Conservation (phyloP, 805 yeast species). For the Sungouiella thailandica region DNA sequence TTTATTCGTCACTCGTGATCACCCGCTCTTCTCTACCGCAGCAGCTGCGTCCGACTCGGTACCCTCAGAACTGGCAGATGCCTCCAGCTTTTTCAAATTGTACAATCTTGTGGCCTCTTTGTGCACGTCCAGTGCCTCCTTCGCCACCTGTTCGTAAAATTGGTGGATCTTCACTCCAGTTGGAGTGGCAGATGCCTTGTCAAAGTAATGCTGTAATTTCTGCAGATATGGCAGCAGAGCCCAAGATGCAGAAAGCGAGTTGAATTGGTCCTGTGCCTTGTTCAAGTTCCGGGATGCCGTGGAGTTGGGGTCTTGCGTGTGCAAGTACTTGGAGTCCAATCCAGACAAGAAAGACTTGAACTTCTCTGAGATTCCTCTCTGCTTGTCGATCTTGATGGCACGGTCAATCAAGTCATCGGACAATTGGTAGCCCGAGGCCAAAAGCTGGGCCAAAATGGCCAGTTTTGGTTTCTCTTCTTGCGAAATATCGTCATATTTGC, state of each 20-base stretch:
- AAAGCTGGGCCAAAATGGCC: conserved; percentile 69
- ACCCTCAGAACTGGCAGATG: too few species aligned
- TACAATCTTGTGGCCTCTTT: conserved; percentile 70
- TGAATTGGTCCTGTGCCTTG: conserved; percentile 21
- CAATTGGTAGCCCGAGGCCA: conserved; percentile 67
- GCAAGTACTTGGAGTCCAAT: conserved; percentile 56
- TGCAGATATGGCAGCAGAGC: conserved; percentile 27
- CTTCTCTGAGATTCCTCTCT: conserved; percentile 53
- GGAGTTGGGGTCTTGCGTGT: conserved; percentile 50
- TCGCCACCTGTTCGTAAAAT: conserved; percentile 52
- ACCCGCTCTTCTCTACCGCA: too few species aligned
- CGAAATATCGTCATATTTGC: conserved; percentile 43
- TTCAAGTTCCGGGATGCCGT: conserved; percentile 27
- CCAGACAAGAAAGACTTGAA: conserved; percentile 52
- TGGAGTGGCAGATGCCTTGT: conserved; percentile 40
- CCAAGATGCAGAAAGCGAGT: conserved; percentile 35
- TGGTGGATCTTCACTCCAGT: conserved; percentile 57
- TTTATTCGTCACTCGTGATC: too few species aligned
- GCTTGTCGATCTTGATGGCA: conserved; percentile 60
- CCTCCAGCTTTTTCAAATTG: conserved; percentile 44
- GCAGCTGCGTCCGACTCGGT: too few species aligned
- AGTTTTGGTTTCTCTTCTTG: conserved; percentile 78
- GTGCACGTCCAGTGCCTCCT: conserved; percentile 61
- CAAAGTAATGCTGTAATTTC: conserved; percentile 41
- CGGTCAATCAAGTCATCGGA: conserved; percentile 56